Evolutionary conservation across 1,139 yeast species (phyloP).

Genomic region (Protomyces inouyei): DNA sequence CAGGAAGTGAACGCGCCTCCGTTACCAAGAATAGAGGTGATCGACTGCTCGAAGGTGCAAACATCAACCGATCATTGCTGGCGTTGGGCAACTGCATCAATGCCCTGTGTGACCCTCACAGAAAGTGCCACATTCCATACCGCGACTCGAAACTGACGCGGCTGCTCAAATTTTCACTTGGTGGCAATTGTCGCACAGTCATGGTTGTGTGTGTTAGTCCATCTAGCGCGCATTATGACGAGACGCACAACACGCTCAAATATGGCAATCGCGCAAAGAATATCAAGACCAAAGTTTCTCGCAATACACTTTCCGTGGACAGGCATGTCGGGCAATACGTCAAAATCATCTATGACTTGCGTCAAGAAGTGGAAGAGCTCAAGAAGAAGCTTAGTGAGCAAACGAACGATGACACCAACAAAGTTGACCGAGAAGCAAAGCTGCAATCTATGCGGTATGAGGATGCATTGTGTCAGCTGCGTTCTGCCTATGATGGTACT

Average conservation of each 20-base stretch:
- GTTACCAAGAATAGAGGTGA: slow-evolving; percentile 53
- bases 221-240: slow-evolving; percentile 68
- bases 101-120: slow-evolving; percentile 72
- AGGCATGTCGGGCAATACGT: slow-evolving; percentile 84
- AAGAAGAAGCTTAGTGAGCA: slow-evolving; percentile 41
- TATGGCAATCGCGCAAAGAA: slow-evolving; percentile 94
- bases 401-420: slow-evolving; percentile 8
- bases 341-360: slow-evolving; percentile 79
- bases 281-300: slow-evolving; percentile 70
- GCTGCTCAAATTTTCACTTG: slow-evolving; percentile 80
- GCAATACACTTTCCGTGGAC: slow-evolving; percentile 72
- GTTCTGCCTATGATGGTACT: slow-evolving; percentile 14
- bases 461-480: slow-evolving; percentile 13
- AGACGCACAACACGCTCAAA: slow-evolving; percentile 78
- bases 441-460: slow-evolving; percentile 16
- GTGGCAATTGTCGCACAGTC: slow-evolving; percentile 84
- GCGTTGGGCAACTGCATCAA: slow-evolving; percentile 93
- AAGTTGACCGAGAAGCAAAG: slow-evolving; percentile 15
- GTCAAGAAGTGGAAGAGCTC: slow-evolving; percentile 67
- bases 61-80: slow-evolving; percentile 79
- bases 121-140: slow-evolving; percentile 74
- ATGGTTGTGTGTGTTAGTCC: slow-evolving; percentile 65
- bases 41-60: slow-evolving; percentile 87
- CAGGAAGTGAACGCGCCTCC: slow-evolving; percentile 92
- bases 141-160: slow-evolving; percentile 89